Evolutionary conservation across 2,329 filamentous ascomycete species (phyloP), one percentile per base, ranked within the genome.

Genomic region (Stenocarpella maydis): DNA sequence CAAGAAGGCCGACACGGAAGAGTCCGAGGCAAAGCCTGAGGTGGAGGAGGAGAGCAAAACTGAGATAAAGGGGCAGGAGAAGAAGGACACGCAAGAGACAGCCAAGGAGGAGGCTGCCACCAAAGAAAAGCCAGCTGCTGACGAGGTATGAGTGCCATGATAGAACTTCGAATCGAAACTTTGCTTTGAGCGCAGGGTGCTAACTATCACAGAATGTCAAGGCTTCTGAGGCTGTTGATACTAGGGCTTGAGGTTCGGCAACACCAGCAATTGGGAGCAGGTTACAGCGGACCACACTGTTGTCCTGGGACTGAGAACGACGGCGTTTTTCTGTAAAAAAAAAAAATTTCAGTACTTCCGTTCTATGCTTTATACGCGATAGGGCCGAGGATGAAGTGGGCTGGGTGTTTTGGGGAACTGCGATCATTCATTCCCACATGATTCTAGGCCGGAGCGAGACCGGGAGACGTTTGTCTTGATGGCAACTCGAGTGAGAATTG

Each of bases 211-310:
- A 78, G 75, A 72, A 75, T 72, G 65, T 71, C 60, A 78, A 76
- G 71, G 73, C 77, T 43, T 68, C 78, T 26, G 79, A 79, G 73
- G 75, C 78, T 28, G 77, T 81, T 50, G 81, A 82, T 68, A 75
- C 81, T n/a, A 72, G 77, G 28, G 78, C 80, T 67, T 83, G 75
- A 74, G 70, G 54, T 41, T 31, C 26, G 58, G 28, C 58, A 49
- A 24, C 19, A 43, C 9, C 37, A 39, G 7, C 53, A 17, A 1
- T 37, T 8, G 49, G 34, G 39, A 24, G 24, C n/a, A 21, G 24
- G 28, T 24, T 43, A 39, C 58, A 50, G 24, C 26, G 53, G 53
- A 31, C 9, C 37, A 17, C 15, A 53, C 31, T 60, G 52, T 28
- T 53, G 37, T 39, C 43, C 43, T 49, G 61, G 55, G 43, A 52